phyloP scores from a whole-genome alignment of 1,284 basidiomycete species.

The Ustilago crameri region DNA sequence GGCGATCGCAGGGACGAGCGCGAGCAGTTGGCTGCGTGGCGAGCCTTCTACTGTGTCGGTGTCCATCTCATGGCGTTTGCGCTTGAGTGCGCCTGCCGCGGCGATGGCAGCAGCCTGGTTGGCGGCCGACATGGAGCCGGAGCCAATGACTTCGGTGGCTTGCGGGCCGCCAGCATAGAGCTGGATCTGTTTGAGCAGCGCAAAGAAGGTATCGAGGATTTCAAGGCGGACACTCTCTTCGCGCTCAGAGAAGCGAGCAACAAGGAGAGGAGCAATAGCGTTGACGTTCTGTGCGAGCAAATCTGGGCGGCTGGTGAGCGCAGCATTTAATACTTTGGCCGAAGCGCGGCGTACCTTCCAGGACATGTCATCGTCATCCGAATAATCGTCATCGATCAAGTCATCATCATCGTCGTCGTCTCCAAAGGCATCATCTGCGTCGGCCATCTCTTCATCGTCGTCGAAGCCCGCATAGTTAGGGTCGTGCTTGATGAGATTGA shows the following conservation, averaged over 20 bases:
- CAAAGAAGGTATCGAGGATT: conserved; percentile 85
- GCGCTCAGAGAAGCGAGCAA: conserved; percentile 89
- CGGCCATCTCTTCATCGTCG: conserved; percentile 76
- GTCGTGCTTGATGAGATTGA: conserved; percentile 88
- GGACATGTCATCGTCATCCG: conserved; percentile 98
- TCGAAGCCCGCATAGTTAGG: conserved; percentile 92
- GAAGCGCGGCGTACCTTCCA: conserved; percentile 96
- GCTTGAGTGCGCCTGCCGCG: conserved; percentile 65
- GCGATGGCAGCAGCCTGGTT: conserved; percentile 38
- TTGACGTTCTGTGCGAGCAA: conserved; percentile 82
- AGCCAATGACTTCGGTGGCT: conserved; percentile 76
- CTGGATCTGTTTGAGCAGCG: conserved; percentile 81
- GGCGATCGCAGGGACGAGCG: conserved; percentile 80
- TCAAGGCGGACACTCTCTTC: conserved; percentile 96
- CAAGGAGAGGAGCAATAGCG: conserved; percentile 84
- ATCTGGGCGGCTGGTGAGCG: conserved; percentile 89
- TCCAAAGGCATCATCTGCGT: conserved; percentile 47
- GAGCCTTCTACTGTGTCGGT: conserved; percentile 38
- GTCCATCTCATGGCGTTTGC: conserved; percentile 64
- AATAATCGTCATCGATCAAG: conserved; percentile 74
- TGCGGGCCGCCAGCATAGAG: conserved; percentile 67
- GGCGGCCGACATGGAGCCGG: conserved; percentile 29
- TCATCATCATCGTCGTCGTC: conserved; percentile 71
- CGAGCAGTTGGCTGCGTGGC: conserved; percentile 67
- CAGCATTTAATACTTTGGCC: conserved; percentile 85